Percentiles rank a stretch among this genome's conserved stretches.
Conservation (phyloP, 1,284 basidiomycete species). For the Rhizoctonia solani region DNA sequence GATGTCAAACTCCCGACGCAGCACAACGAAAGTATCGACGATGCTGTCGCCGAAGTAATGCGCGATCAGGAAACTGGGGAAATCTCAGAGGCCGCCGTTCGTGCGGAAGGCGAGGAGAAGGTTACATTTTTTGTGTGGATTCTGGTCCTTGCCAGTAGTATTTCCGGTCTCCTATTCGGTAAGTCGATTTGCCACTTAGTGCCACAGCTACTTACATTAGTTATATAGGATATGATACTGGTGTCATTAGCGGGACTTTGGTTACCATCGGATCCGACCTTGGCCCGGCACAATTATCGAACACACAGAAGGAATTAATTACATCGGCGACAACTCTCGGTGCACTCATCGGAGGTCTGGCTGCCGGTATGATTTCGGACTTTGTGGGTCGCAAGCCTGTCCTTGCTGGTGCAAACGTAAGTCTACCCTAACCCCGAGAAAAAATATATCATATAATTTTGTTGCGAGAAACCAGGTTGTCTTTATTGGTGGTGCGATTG, state of each 20-base stretch:
- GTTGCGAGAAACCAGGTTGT: constrained; percentile 51
- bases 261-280: constrained; percentile 74
- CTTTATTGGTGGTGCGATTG: constrained; percentile 75
- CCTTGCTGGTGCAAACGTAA: constrained; percentile 67
- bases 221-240: constrained; percentile 72
- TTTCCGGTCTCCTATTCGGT: constrained; percentile 81
- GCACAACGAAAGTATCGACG: constrained; percentile 23
- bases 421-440: constrained; percentile 31
- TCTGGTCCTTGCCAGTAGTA: constrained; percentile 55
- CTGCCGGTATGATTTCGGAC: constrained; percentile 71
- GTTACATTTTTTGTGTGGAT: constrained; percentile 74
- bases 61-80: constrained; percentile 53
- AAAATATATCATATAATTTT: constrained; percentile 38
- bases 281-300: constrained; percentile 60
- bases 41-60: constrained; percentile 39
- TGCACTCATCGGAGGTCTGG: constrained; percentile 73
- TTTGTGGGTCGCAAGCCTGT: constrained; percentile 71
- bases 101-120: constrained; percentile 69
- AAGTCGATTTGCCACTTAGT: constrained; percentile 41
- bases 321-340: constrained; percentile 81
- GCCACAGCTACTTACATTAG: not conserved
- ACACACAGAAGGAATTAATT: constrained; percentile 77
- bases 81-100: constrained; percentile 62
- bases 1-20: constrained; percentile 25
- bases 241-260: constrained; percentile 75